Conservation (phyloP, 1,284 basidiomycete genomes). For the Coniferiporia weirii region DNA sequence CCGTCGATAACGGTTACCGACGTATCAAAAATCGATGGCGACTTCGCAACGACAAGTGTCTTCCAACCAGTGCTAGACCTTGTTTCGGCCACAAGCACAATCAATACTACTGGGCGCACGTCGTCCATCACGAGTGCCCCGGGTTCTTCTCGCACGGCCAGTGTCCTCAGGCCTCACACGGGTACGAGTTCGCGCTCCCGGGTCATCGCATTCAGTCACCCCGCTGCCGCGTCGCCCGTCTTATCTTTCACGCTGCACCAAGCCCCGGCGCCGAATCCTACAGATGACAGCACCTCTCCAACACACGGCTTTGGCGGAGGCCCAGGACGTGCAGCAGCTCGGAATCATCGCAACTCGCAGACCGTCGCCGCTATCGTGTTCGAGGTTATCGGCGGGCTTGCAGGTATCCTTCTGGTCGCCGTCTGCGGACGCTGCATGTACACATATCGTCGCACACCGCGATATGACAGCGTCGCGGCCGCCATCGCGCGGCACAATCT, state of each 20-base stretch:
- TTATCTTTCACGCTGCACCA: not conserved
- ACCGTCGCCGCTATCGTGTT: slow-evolving; percentile 38
- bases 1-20: not conserved
- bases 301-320: not conserved
- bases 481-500: slow-evolving; percentile 41
- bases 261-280: not conserved
- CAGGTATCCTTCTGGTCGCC: slow-evolving; percentile 31
- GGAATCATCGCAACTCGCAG: slow-evolving; percentile 8
- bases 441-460: slow-evolving; percentile 40
- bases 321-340: not conserved
- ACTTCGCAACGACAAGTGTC: not conserved
- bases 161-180: not conserved
- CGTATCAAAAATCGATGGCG: not conserved
- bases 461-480: slow-evolving; percentile 39
- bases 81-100: not conserved
- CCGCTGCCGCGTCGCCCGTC: not conserved
- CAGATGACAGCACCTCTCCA: not conserved
- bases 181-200: not conserved
- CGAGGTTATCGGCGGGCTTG: slow-evolving; percentile 41
- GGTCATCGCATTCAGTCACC: not conserved
- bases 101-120: not conserved
- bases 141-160: not conserved
- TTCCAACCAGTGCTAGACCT: not conserved
- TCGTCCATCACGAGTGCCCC: not conserved
- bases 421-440: slow-evolving; percentile 37